Evolutionary conservation across 2,329 filamentous ascomycete species (phyloP).

Genomic region (Diaporthe nobilis): DNA sequence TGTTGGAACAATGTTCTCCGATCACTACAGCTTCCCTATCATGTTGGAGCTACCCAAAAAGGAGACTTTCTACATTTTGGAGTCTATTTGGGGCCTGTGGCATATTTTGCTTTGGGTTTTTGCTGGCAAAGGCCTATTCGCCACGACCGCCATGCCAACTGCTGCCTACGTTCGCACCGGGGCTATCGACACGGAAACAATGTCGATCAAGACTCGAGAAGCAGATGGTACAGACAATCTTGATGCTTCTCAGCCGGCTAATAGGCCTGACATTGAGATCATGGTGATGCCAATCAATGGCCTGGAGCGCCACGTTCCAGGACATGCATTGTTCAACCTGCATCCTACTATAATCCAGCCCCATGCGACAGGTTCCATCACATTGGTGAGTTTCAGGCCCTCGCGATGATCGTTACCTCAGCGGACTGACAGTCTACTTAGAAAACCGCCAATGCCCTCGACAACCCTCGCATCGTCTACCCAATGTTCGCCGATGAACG

Average conservation of each 20-base stretch:
- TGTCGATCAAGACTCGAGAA: constrained; percentile 41
- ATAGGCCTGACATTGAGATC: constrained; percentile 51
- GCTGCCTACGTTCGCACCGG: constrained; percentile 46
- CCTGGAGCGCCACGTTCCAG: constrained; percentile 46
- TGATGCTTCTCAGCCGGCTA: constrained; percentile 43
- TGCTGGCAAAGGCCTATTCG: constrained; percentile 46
- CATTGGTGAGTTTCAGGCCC: constrained; percentile 52
- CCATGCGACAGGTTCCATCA: constrained; percentile 49
- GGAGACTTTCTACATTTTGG: constrained; percentile 26
- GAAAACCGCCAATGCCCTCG: background rate
- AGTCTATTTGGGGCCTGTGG: constrained; percentile 45
- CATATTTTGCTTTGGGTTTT: constrained; percentile 49
- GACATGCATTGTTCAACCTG: constrained; percentile 46
- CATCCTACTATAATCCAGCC: constrained; percentile 50
- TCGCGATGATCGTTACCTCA: too few species aligned
- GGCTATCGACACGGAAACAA: constrained; percentile 48
- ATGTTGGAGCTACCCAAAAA: constrained; percentile 32
- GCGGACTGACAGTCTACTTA: background rate
- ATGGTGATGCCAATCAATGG: constrained; percentile 57
- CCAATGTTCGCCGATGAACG: constrained; percentile 50
- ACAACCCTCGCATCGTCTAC: constrained; percentile 50
- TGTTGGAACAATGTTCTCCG: constrained; percentile 48
- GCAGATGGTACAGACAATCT: constrained; percentile 40
- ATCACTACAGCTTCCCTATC: constrained; percentile 45
- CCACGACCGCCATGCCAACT: background rate